Base-by-base conservation (phyloP, 345 rosid genomes). In the Noccaea bulbosa region DNA sequence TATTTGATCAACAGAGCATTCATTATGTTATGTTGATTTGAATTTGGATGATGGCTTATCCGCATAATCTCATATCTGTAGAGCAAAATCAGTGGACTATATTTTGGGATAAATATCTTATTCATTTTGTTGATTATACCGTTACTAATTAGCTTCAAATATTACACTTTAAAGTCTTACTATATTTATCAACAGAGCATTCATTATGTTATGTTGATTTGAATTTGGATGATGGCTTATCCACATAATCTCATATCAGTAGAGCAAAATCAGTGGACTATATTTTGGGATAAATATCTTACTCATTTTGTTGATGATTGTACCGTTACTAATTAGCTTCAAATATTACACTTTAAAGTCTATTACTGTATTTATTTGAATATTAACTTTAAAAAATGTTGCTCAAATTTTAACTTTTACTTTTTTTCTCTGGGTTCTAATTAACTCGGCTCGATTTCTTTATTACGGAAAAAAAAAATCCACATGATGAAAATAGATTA, bases 401-500 rank as follows among this genome's bases (percentile, higher is more conserved):
- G 30, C 12, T 67, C 20, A 15, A 30, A 38, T 40, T 65, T 37
- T 62, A 10, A 2, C 11, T 14, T 37, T 16, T 5, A 37, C n/a
- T n/a, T 33, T 11, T n/a, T 0, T 8, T 3, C 4, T 16, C 0
- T 39, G 27, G 61, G 60, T 16, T 60, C 50, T 40, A 51, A 39
- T 22, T 16, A 67, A 67, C 44, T 63, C 35, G 22, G 72, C 1
- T 1, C 1, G 20, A 1, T 0, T 20, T 20, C 2, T 20, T 43
- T 32, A 67, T 27, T 27, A 27, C 22, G 14, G 10, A 35, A 37
- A 37, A 37, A 37, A 8, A 37, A 7, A 45, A 10, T 6, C 3
- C 17, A 64, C 56, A 11, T 52, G 46, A 11, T 52, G 46, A 49
- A 52, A 66, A 41, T 40, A 27, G 49, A 66, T 27, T 24, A 40